Conservation (phyloP, 169 alveolate species). For the Plasmodium malariae region DNA sequence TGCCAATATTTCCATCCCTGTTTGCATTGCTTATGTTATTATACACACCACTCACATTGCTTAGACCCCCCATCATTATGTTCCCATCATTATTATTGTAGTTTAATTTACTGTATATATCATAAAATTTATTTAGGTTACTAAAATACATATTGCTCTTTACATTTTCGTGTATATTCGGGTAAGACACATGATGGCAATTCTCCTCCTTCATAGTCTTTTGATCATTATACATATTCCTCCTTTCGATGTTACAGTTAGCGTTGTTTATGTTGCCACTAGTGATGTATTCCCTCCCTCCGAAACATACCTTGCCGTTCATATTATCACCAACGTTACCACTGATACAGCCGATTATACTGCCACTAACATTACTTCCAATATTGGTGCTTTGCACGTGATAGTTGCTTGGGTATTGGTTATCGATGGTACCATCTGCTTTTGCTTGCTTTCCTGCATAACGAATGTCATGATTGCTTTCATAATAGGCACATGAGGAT, state of each 20-base stretch:
- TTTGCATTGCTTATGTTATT: background rate
- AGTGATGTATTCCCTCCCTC: background rate
- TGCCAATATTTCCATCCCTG: background rate
- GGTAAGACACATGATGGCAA: background rate
- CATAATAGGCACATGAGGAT: too few relatives aligned
- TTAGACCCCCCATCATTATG: background rate
- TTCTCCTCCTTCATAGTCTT: background rate
- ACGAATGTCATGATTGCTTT: too few relatives aligned
- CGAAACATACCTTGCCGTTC: background rate
- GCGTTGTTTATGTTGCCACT: background rate
- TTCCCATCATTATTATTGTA: background rate
- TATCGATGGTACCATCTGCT: too few relatives aligned
- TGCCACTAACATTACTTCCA: background rate
- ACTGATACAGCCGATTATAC: background rate
- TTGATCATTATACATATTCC: background rate
- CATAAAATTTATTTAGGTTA: constrained; percentile 27
- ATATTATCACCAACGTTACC: background rate
- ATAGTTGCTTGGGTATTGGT: too few relatives aligned
- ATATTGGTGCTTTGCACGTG: too few relatives aligned
- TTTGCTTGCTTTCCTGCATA: too few relatives aligned
- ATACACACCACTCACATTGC: background rate
- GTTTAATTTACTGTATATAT: constrained; percentile 8
- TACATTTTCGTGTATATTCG: background rate
- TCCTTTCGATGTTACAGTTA: background rate
- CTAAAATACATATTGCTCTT: background rate